Evolutionary conservation across 768 basidiomycete genomes (phyloP).

Genomic region (Amanita muscaria): DNA sequence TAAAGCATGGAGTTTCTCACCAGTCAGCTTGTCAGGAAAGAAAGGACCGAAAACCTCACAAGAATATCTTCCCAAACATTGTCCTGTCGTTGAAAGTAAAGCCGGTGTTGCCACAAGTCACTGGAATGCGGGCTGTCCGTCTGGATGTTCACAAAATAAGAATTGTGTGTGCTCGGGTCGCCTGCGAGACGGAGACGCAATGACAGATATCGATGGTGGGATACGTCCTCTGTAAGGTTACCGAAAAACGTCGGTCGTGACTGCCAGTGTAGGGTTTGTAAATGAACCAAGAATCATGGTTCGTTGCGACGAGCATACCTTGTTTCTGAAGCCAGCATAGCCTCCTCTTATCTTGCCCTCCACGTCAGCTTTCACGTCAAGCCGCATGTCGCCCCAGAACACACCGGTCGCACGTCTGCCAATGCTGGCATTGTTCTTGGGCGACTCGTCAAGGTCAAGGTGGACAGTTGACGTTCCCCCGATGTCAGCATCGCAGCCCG

Average conservation of each 20-base stretch:
- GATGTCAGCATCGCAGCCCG: conserved; percentile 83
- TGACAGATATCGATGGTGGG: conserved; percentile 70
- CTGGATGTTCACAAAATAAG: conserved; percentile 93
- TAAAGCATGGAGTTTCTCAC: conserved; percentile 24
- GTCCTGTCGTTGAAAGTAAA: conserved; percentile 64
- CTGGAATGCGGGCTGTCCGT: conserved; percentile 74
- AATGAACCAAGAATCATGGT: conserved; percentile 81
- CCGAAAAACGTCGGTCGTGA: conserved; percentile 81
- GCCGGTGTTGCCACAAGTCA: conserved; percentile 91
- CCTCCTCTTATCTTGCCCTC: conserved; percentile 69
- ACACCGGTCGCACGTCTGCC: conserved; percentile 47
- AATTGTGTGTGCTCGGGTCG: conserved; percentile 63
- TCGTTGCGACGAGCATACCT: conserved; percentile 53
- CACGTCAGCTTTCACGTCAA: conserved; percentile 58
- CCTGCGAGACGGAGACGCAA: conserved; percentile 74
- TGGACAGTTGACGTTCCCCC: conserved; percentile 77
- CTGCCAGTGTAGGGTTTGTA: conserved; percentile 55
- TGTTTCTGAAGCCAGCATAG: conserved; percentile 87
- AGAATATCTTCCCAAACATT: conserved; percentile 77
- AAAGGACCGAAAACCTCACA: conserved; percentile 33
- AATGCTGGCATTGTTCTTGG: conserved; percentile 34
- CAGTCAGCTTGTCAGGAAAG: background rate
- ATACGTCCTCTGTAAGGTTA: conserved; percentile 75
- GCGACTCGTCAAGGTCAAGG: conserved; percentile 56
- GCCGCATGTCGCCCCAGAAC: conserved; percentile 76